These are phyloP conservation scores for Trametes cinnabarina DNA, from an alignment of 768 basidiomycete genomes.

Conservation along the genomic window DNA sequence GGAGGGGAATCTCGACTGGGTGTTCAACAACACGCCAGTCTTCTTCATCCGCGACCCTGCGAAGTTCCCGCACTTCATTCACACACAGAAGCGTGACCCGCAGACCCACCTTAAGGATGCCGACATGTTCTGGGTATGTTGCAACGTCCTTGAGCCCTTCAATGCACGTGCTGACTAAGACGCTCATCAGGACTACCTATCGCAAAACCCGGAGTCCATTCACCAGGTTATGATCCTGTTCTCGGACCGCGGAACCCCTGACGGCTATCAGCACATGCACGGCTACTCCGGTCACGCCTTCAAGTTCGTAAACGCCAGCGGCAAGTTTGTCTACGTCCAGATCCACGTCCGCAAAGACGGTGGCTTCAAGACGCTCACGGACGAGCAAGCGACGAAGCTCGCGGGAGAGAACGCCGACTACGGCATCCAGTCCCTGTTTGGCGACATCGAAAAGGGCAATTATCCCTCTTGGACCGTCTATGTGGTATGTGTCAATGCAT, in stretches of 20 bases:
- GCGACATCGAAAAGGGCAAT: conserved; percentile 77
- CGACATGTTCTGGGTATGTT: conserved; percentile 77
- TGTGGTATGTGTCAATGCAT: conserved; percentile 49
- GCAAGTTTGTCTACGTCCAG: conserved; percentile 83
- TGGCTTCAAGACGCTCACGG: conserved; percentile 82
- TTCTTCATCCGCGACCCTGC: conserved; percentile 87
- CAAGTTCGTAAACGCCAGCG: conserved; percentile 84
- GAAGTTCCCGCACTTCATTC: conserved; percentile 93
- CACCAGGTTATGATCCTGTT: conserved; percentile 89
- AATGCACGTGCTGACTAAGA: conserved; percentile 34
- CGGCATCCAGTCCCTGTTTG: conserved; percentile 73
- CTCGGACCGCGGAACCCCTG: conserved; percentile 94
- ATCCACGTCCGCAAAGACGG: conserved; percentile 76
- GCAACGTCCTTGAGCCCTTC: conserved; percentile 10
- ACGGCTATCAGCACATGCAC: conserved; percentile 83
- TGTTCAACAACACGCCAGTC: conserved; percentile 89
- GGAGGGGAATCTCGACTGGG: conserved; percentile 91
- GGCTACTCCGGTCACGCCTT: conserved; percentile 93
- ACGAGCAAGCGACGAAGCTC: conserved; percentile 60
- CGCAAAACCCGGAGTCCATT: conserved; percentile 84
- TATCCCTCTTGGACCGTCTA: conserved; percentile 89
- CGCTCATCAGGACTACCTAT: conserved; percentile 73
- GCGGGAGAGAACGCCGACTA: conserved; percentile 83
- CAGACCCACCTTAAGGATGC: conserved; percentile 89
- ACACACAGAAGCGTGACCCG: conserved; percentile 89